Base-by-base conservation (phyloP, 2,329 filamentous ascomycete species). In the Claviceps arundinis region DNA sequence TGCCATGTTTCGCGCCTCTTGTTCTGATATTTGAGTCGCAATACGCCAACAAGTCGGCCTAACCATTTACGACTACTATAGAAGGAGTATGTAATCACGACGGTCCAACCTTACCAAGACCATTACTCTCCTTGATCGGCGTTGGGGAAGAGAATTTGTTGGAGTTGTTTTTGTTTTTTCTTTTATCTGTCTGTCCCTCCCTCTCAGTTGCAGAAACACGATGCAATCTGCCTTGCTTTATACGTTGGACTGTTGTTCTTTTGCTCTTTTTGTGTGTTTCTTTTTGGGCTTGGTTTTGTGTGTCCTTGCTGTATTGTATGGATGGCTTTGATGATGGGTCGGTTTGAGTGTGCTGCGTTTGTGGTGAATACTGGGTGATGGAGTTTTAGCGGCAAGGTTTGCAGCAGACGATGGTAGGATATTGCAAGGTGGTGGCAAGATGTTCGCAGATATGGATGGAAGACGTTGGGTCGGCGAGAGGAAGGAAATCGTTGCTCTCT, bases 91-190 rank as follows among this genome's bases (percentile, higher is more conserved):
- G 64, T 68, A 69, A 68, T 68, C 61, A 67, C 59, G 65, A 68
- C 64, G 65, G 65, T 61, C 63, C 22, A 52, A 40, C 40, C 47
- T 50, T 50, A 48, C 52, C 52, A 45, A 52, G 64, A 56, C 65
- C 65, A 64, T 66, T 68, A 66, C 65, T 62, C 62, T 68, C 66
- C 64, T 62, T 68, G 56, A 57, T 51, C 40, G 65, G 65, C 65
- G 65, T 68, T 67, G 56, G 56, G 57, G 42, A 50, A 56, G 56
- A 57, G 55, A 58, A 56, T 55, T 34, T 61, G 60, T 60, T 53
- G 60, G 61, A 61, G 60, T 62, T 63, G 56, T 58, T 42, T 34
- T 26, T 19, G 56, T 58, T 42, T 34, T 19, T 26, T 34, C 5
- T 14, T 13, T 16, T 11, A 14, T 45, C 22, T 45, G 14, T 30